Conservation (phyloP, 352 stramenopile genomes). For the Peronospora tabacina region DNA sequence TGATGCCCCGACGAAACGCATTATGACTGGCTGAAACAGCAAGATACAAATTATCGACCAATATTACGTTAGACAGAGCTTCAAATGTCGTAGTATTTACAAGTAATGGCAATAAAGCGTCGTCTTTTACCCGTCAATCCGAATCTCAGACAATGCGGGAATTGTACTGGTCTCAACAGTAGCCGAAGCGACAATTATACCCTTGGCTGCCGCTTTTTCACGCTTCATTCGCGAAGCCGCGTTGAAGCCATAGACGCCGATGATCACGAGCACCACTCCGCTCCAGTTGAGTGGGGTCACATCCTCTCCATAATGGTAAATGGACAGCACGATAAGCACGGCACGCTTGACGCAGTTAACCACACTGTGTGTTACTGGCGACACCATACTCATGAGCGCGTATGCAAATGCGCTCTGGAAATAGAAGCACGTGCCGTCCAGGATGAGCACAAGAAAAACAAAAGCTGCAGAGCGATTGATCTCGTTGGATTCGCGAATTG, state of each 20-base stretch:
- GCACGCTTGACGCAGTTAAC: constrained; percentile 88
- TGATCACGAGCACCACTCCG: constrained; percentile 83
- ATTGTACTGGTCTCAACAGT: constrained; percentile 54
- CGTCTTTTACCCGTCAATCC: constrained; percentile 35
- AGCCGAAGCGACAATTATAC: constrained; percentile 21
- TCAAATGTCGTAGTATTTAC: not conserved
- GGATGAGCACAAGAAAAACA: constrained; percentile 44
- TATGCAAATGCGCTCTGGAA: constrained; percentile 88
- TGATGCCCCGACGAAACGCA: constrained; percentile 4
- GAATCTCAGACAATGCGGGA: constrained; percentile 51
- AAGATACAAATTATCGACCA: not conserved
- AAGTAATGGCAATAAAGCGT: constrained; percentile 1
- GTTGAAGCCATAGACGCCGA: constrained; percentile 87
- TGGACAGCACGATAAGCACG: constrained; percentile 86
- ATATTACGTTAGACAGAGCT: constrained; percentile 2
- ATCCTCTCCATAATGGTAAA: constrained; percentile 84
- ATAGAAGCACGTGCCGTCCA: constrained; percentile 84
- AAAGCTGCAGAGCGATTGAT: constrained; percentile 34
- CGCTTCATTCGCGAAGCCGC: constrained; percentile 53
- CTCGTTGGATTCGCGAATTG: constrained; percentile 17
- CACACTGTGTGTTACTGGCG: constrained; percentile 86
- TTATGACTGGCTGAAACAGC: constrained; percentile 12
- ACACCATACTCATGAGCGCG: constrained; percentile 88
- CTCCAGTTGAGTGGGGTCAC: constrained; percentile 78
- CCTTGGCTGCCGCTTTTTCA: constrained; percentile 18